phyloP scores from a whole-genome alignment of 2,329 filamentous ascomycete species.

The Graphiopsis chlorocephala region DNA sequence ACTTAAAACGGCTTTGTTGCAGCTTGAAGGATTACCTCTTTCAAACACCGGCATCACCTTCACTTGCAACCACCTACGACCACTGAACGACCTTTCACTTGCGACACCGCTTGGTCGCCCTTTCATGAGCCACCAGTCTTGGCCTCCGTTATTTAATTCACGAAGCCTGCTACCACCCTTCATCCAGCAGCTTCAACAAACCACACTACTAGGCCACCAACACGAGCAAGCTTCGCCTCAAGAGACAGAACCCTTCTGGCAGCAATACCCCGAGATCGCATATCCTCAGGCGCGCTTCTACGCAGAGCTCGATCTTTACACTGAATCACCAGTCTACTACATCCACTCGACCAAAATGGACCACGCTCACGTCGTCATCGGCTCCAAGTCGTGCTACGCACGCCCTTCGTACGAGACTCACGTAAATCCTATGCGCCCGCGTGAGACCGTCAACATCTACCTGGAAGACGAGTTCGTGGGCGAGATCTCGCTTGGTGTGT shows the following conservation, averaged over 20 bases:
- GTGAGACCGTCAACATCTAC: constrained; percentile 19
- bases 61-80: background rate
- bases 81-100: background rate
- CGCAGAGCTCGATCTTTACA: constrained; percentile 3
- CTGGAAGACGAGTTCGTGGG: constrained; percentile 15
- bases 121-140: background rate
- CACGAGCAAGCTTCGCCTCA: constrained; percentile 9
- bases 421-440: background rate
- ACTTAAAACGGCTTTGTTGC: background rate
- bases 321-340: background rate
- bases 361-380: background rate
- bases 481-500: constrained; percentile 12
- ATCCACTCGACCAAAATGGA: background rate
- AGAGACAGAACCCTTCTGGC: constrained; percentile 14
- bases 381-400: constrained; percentile 12
- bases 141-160: background rate
- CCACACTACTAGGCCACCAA: constrained; percentile 4
- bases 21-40: background rate
- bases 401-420: background rate
- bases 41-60: background rate
- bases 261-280: constrained; percentile 9
- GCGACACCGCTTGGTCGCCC: background rate
- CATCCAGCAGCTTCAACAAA: background rate
- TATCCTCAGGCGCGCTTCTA: constrained; percentile 8
- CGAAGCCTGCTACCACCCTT: background rate